Evolutionary conservation across 495 filamentous ascomycete genomes (phyloP).

Genomic region (Tuber melanosporum): DNA sequence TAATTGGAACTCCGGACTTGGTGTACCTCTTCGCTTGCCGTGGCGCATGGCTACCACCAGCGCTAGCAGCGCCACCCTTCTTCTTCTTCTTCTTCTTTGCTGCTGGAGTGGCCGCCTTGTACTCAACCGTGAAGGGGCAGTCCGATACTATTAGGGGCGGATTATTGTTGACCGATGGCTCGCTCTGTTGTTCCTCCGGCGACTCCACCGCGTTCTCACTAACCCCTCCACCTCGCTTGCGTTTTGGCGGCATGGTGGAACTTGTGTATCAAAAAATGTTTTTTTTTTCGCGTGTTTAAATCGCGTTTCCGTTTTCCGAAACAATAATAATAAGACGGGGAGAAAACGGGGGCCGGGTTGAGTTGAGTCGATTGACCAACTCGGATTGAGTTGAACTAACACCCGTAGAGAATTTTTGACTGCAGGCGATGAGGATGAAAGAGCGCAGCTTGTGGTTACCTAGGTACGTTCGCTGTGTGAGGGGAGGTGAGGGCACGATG

Average conservation of each 20-base stretch:
- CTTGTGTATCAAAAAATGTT: background rate
- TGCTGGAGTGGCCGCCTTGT: constrained; percentile 14
- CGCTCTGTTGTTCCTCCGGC: constrained; percentile 18
- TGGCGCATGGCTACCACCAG: background rate
- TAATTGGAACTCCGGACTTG: constrained; percentile 6
- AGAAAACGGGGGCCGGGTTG: background rate
- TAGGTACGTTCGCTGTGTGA: background rate
- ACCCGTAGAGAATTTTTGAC: background rate
- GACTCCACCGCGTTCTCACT: background rate
- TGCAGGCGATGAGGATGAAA: background rate
- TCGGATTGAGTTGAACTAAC: background rate
- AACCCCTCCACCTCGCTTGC: background rate
- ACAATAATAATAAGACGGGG: background rate
- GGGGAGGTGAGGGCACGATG: background rate
- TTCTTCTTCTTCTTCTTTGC: constrained; percentile 29
- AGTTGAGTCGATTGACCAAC: background rate
- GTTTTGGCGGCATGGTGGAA: background rate
- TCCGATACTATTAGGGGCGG: constrained; percentile 28
- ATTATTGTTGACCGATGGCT: constrained; percentile 31
- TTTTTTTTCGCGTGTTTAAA: background rate
- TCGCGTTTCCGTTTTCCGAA: background rate
- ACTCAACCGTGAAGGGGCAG: constrained; percentile 41
- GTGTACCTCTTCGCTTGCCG: background rate
- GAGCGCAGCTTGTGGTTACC: background rate
- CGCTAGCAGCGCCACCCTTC: constrained; percentile 11